phyloP scores from a whole-genome alignment of 345 rosid genomes.

The Gossypioides kirkii region DNA sequence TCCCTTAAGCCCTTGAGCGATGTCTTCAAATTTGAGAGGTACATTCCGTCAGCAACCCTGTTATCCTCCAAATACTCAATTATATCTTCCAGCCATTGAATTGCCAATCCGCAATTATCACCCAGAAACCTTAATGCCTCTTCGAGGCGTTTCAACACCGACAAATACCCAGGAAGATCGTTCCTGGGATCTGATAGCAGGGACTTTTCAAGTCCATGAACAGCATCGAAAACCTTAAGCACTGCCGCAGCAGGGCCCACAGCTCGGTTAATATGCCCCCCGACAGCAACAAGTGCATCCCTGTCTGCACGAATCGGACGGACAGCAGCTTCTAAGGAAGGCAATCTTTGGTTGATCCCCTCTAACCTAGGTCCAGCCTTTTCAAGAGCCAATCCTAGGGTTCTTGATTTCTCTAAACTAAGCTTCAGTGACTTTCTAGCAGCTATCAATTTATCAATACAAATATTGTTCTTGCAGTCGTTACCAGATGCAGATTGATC shows the following conservation, averaged over 20 bases:
- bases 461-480: conserved; percentile 11
- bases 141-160: conserved; percentile 78
- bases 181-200: conserved; percentile 74
- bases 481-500: conserved; percentile 28
- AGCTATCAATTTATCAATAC: conserved; percentile 49
- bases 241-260: conserved; percentile 99
- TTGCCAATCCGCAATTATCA: conserved; percentile 90
- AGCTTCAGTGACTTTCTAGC: conserved; percentile 64
- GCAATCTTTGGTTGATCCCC: conserved; percentile 74
- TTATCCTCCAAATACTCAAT: conserved; percentile 95
- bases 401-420: conserved; percentile 80
- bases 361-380: conserved; percentile 70
- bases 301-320: conserved; percentile 90
- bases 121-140: conserved; percentile 92
- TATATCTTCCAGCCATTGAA: conserved; percentile 98
- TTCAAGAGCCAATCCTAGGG: conserved; percentile 48
- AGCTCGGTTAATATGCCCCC: conserved; percentile 95
- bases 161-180: conserved; percentile 76
- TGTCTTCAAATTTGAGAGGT: conserved; percentile 63
- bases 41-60: conserved; percentile 65
- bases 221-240: conserved; percentile 98
- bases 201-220: conserved; percentile 91
- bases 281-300: conserved; percentile 77
- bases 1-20: conserved; percentile 62
- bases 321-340: conserved; percentile 70